Evolutionary conservation across 768 basidiomycete species (phyloP).

Genomic region (Macrolepiota albuminosa): DNA sequence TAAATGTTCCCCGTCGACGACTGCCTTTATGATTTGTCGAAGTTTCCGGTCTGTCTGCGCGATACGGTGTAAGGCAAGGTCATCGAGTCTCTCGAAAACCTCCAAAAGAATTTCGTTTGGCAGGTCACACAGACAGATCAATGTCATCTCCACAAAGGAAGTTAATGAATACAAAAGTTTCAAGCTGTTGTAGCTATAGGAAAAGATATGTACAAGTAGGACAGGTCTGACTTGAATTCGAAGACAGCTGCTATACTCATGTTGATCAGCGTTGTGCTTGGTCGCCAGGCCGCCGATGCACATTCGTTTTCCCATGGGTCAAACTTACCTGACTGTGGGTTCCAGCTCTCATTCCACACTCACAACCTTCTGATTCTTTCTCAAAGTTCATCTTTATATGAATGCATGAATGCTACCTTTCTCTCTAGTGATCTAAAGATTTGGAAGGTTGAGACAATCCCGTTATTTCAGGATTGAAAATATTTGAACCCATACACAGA

Average conservation of each 20-base stretch:
- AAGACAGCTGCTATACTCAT: neutral
- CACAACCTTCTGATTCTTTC: neutral
- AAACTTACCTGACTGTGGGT: neutral
- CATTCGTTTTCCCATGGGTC: neutral
- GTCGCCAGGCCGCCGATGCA: too few relatives aligned
- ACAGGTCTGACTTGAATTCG: too few relatives aligned
- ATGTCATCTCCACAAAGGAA: neutral
- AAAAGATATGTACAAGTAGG: neutral
- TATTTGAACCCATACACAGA: neutral
- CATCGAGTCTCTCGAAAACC: slow-evolving; percentile 5
- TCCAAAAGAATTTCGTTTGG: slow-evolving; percentile 11
- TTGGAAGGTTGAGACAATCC: too few relatives aligned
- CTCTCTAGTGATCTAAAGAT: too few relatives aligned
- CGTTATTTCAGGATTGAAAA: neutral
- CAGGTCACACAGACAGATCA: neutral
- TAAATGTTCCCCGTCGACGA: neutral
- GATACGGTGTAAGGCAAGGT: slow-evolving; percentile 1
- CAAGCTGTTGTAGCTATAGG: neutral
- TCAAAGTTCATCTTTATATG: too few relatives aligned
- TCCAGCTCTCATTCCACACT: too few relatives aligned
- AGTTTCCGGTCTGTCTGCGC: neutral
- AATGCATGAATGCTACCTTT: too few relatives aligned
- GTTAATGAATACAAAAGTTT: neutral
- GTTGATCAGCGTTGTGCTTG: neutral
- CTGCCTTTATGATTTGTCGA: neutral